Percentiles rank a stretch among this genome's conserved stretches.
These are phyloP conservation scores for Xanthoceras sorbifolium DNA, from an alignment of 345 rosid genomes.

Conservation along the genomic window DNA sequence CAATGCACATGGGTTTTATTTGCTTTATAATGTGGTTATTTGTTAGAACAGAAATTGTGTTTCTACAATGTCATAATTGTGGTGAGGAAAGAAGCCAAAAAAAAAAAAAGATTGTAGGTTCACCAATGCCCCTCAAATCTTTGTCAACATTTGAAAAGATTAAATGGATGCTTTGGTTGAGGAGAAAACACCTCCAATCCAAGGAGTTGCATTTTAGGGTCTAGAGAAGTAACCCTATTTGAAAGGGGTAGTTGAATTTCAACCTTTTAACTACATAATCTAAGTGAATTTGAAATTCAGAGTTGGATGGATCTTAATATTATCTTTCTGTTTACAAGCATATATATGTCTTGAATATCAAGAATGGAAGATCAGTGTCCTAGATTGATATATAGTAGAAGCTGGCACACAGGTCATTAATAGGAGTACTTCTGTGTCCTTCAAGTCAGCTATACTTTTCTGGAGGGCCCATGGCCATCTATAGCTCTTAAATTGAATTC, in stretches of 20 bases:
- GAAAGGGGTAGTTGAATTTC: background rate
- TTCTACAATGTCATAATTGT: slow-evolving; percentile 19
- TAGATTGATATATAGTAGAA: background rate
- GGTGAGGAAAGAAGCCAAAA: slow-evolving; percentile 18
- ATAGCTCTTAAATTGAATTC: slow-evolving; percentile 18
- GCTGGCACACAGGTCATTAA: slow-evolving; percentile 8
- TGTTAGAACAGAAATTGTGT: slow-evolving; percentile 16
- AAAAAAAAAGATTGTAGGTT: slow-evolving; percentile 1
- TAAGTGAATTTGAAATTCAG: no score
- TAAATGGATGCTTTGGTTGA: background rate
- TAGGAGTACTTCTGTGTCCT: background rate
- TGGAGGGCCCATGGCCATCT: slow-evolving; percentile 14
- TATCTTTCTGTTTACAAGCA: background rate
- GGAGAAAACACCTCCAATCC: slow-evolving; percentile 3
- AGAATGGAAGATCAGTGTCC: background rate
- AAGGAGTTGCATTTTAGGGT: background rate
- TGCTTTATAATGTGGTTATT: slow-evolving; percentile 25
- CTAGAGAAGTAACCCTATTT: background rate
- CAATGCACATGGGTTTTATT: background rate
- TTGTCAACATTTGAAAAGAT: slow-evolving; percentile 1
- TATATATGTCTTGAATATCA: background rate
- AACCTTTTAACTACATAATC: no score
- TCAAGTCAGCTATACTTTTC: slow-evolving; percentile 21
- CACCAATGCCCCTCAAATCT: slow-evolving; percentile 11
- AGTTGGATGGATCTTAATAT: no score